Evolutionary conservation across 2,329 filamentous ascomycete species (phyloP).

Genomic region (Colletotrichum shisoi): DNA sequence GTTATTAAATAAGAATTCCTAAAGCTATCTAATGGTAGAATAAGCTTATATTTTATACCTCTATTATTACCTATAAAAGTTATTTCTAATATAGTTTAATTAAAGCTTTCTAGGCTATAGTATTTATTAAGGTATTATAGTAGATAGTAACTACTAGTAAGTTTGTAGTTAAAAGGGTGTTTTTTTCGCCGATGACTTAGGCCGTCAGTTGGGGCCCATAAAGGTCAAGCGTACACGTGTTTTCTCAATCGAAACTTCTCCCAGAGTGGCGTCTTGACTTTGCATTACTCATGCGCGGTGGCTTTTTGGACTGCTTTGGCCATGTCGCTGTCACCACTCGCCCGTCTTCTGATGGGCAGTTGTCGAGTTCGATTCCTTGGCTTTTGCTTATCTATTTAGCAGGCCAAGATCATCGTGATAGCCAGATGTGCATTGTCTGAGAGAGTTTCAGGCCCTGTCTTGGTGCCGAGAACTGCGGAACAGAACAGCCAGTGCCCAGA

Average conservation of each 20-base stretch:
- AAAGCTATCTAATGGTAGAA: no score
- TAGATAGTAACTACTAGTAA: no score
- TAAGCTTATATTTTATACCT: no score
- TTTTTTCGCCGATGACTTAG: no score
- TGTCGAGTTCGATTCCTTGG: not conserved
- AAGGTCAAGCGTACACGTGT: no score
- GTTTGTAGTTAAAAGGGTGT: no score
- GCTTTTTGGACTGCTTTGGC: not conserved
- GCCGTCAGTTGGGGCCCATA: no score
- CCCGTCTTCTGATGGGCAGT: not conserved
- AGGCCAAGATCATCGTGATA: not conserved
- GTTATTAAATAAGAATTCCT: no score
- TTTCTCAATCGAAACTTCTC: not conserved
- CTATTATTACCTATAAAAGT: no score
- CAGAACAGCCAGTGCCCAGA: slow-evolving; percentile 27
- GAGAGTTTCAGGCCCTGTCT: slow-evolving; percentile 1
- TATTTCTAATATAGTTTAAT: no score
- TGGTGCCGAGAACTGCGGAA: slow-evolving; percentile 32
- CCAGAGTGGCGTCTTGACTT: not conserved
- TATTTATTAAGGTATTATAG: no score
- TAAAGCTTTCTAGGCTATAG: no score
- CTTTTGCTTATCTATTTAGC: not conserved
- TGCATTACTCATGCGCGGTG: not conserved
- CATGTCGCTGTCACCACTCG: not conserved
- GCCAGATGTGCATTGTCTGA: slow-evolving; percentile 1